A percentile compares a stretch with the other conserved stretches of the same genome.
Conservation (phyloP, 495 filamentous ascomycete species). For the Penicillium diatomitis region DNA sequence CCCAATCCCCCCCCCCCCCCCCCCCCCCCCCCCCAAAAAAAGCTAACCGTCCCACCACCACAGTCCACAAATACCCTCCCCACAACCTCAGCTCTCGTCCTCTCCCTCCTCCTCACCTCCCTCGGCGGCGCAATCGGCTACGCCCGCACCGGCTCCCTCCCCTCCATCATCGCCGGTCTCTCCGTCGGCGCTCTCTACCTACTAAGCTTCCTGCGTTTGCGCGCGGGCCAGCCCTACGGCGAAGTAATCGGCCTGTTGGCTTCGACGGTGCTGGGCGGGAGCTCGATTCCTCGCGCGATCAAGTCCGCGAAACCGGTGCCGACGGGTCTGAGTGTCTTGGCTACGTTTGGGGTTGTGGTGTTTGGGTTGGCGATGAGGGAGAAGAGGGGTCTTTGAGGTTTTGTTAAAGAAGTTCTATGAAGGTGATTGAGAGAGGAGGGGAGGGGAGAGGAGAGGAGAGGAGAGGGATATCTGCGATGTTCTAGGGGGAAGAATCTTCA, state of each 20-base stretch:
- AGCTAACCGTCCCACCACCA: constrained; percentile 1
- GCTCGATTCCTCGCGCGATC: constrained; percentile 75
- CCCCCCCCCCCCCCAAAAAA: neutral
- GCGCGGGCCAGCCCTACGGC: constrained; percentile 53
- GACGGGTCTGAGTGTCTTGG: constrained; percentile 56
- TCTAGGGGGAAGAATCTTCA: neutral
- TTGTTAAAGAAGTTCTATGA: neutral
- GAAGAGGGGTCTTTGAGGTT: constrained; percentile 13
- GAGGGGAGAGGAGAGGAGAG: no score
- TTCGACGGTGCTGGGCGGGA: constrained; percentile 69
- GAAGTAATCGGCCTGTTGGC: constrained; percentile 71
- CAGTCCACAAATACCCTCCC: constrained; percentile 5
- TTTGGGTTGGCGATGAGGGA: constrained; percentile 47
- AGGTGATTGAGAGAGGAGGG: no score
- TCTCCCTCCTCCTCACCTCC: constrained; percentile 72
- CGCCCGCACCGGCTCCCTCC: constrained; percentile 70
- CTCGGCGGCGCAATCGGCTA: constrained; percentile 82
- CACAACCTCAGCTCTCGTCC: constrained; percentile 52
- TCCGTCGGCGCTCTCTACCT: constrained; percentile 63
- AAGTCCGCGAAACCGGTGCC: constrained; percentile 71
- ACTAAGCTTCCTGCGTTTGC: constrained; percentile 30
- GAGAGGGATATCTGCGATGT: neutral
- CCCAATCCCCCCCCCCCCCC: no score
- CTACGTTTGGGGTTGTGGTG: constrained; percentile 55
- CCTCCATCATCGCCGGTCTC: constrained; percentile 73